phyloP scores from a whole-genome alignment of 2,329 filamentous ascomycete genomes.

The Neofusicoccum sp. region DNA sequence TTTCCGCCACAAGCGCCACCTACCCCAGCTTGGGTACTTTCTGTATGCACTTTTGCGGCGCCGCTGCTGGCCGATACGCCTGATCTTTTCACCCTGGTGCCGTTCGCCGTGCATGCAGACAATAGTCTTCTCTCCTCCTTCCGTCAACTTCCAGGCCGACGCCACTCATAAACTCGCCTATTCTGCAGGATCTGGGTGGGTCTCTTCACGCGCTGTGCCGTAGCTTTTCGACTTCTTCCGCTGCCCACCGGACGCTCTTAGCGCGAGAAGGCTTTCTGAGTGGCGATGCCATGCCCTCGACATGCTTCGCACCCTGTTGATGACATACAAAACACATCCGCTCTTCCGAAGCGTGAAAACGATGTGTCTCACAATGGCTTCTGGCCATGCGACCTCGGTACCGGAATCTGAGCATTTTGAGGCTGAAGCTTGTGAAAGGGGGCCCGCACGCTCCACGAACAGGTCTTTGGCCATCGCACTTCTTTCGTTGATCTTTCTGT shows the following conservation, averaged over 20 bases:
- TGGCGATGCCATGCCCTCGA: not conserved
- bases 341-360: not conserved
- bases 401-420: not conserved
- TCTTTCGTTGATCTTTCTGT: not conserved
- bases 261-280: not conserved
- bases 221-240: not conserved
- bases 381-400: conserved; percentile 2
- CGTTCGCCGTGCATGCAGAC: not conserved
- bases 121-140: conserved; percentile 1
- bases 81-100: not conserved
- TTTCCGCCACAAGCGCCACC: conserved; percentile 1
- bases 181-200: conserved; percentile 2
- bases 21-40: not conserved
- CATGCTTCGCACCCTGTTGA: not conserved
- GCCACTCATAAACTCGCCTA: not conserved
- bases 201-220: not conserved
- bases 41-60: not conserved
- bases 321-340: not conserved
- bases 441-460: not conserved
- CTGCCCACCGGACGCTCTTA: not conserved
- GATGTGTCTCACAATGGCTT: not conserved
- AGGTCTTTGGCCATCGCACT: not conserved
- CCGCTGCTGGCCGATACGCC: not conserved
- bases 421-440: not conserved
- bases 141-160: conserved; percentile 2